Evolutionary conservation across 768 basidiomycete species (phyloP).

Genomic region (Boletus bicolor): DNA sequence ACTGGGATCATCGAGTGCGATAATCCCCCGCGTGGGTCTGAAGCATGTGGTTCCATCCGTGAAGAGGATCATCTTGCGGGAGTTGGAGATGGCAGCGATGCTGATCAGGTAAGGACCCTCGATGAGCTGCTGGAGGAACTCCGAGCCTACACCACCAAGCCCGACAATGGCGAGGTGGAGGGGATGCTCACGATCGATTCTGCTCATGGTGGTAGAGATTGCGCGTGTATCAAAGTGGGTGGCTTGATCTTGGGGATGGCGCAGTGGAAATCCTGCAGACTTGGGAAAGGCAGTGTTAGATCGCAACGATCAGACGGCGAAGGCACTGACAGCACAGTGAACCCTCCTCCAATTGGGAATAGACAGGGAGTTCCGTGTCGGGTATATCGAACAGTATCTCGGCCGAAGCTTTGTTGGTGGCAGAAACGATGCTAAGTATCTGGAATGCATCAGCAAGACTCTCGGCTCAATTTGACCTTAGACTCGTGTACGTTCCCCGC

Average conservation of each 20-base stretch:
- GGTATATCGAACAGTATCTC: constrained; percentile 2
- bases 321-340: constrained; percentile 2
- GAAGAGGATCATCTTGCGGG: constrained; percentile 56
- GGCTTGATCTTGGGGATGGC: not conserved
- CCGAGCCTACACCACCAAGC: constrained; percentile 88
- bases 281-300: constrained; percentile 2
- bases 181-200: constrained; percentile 25
- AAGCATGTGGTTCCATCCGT: constrained; percentile 42
- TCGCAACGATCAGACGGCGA: constrained; percentile 8
- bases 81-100: constrained; percentile 68
- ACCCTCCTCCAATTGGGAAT: not conserved
- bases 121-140: constrained; percentile 79
- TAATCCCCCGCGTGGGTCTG: constrained; percentile 41
- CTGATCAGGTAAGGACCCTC: constrained; percentile 54
- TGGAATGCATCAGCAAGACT: constrained; percentile 1
- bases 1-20: constrained; percentile 42
- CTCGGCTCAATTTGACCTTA: too few species aligned
- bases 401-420: constrained; percentile 5
- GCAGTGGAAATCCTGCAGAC: not conserved
- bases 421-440: not conserved
- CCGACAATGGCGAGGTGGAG: constrained; percentile 78
- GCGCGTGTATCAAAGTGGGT: constrained; percentile 2
- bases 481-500: too few species aligned
- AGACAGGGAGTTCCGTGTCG: not conserved
- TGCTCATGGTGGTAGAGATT: constrained; percentile 13